Percentiles rank a stretch among this genome's conserved stretches.
These are phyloP conservation scores for Lathyrus oleraceus DNA, from an alignment of 306 rosid species.

Conservation along the genomic window DNA sequence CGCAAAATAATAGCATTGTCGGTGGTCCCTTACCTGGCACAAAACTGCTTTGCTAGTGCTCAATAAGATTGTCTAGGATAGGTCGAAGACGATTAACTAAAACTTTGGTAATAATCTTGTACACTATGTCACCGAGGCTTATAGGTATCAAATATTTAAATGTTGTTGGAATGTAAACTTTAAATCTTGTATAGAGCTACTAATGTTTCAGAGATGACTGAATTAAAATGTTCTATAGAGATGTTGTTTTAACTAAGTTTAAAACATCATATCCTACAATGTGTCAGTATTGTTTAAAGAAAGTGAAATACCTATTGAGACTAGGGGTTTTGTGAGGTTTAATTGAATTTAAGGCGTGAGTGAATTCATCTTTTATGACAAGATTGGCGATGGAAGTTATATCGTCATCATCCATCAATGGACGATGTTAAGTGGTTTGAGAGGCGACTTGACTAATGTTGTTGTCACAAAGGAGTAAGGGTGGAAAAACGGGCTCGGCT, in stretches of 20 bases:
- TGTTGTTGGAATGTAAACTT: background rate
- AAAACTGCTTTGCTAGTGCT: background rate
- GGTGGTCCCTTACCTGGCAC: background rate
- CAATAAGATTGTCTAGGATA: background rate
- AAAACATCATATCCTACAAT: background rate
- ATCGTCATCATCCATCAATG: background rate
- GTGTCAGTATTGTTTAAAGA: too few relatives aligned
- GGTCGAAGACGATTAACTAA: background rate
- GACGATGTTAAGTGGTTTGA: too few relatives aligned
- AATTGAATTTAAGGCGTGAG: background rate
- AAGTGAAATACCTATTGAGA: background rate
- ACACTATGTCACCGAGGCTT: background rate
- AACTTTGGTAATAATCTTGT: background rate
- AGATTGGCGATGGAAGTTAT: background rate
- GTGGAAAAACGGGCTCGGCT: too few relatives aligned
- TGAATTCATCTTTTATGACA: background rate
- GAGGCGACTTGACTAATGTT: background rate
- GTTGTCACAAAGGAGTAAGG: background rate
- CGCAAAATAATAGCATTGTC: background rate
- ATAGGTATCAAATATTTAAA: background rate
- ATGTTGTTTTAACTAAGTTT: background rate
- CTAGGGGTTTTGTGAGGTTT: background rate
- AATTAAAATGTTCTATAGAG: too few relatives aligned
- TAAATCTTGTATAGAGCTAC: background rate
- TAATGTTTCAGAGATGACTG: background rate